Evolutionary conservation across 805 yeast genomes (phyloP), one percentile per base, ranked within the genome.

Genomic region (Cyberlindnera amylophila): DNA sequence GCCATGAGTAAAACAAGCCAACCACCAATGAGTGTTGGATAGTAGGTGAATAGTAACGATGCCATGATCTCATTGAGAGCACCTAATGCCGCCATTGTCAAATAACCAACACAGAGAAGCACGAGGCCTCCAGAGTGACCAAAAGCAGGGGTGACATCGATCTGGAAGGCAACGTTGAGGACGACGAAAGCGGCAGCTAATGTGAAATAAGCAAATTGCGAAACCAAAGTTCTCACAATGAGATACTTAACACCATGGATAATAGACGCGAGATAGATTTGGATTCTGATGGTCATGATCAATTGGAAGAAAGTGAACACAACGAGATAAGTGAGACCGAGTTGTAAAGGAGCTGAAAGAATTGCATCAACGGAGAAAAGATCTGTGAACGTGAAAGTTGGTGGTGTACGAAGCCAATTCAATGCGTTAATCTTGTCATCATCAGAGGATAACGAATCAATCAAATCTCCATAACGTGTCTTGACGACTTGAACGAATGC

Each of bases 71-170:
- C 91, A 54, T 81, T 82, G 26, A 81, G 75, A 15, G 82, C 74
- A 35, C 93, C 95, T 15, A 83, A 77, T 1, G 88, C 82, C 45
- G 77, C 62, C 84, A 86, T 82, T 11, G 86, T 74, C 39, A 85
- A 50, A 58, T 65, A 86, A 7, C 77, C 68, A 34, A 78, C 54
- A 76, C 79, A 75, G 91, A 91, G 85, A 43, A 74, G 71, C 1
- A 85, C 81, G 30, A 86, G 67, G 53, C 84, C 84, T 0, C 93
- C 95, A 4, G 81, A 74, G 14, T 63, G 67, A 1, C 86, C 88
- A 65, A 77, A 84, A 0, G 86, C 63, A 1, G 44, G 55, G 13
- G 72, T 69, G 54, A 79, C 71, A 48, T 75, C 72, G 23, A 82
- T 70, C 54, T 81, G 83, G 65, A 81, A 81, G 1, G 87, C 86